Evolutionary conservation across 257 asterid genomes (phyloP).

Genomic region (Nicotiana tomentosiformis): DNA sequence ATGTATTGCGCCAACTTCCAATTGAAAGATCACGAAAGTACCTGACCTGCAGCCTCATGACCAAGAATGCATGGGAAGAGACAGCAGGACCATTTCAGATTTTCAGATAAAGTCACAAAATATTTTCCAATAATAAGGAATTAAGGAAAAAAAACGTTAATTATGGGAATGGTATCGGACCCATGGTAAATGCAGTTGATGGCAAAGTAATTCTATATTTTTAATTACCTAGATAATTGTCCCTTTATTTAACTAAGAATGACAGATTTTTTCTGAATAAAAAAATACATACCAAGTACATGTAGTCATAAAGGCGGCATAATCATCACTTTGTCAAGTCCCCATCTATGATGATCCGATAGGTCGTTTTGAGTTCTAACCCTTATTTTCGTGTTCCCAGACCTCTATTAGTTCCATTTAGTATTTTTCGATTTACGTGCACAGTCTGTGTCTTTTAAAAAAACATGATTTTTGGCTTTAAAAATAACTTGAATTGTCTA

Average conservation of each 20-base stretch:
- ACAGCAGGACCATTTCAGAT: constrained; percentile 28
- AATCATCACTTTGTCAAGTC: constrained; percentile 20
- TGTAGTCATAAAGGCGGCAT: constrained; percentile 45
- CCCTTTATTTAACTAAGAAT: not conserved
- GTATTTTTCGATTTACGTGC: no score
- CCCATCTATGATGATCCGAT: constrained; percentile 12
- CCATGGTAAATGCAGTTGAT: constrained; percentile 28
- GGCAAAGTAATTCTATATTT: constrained; percentile 29
- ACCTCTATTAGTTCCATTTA: no score
- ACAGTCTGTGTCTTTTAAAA: no score
- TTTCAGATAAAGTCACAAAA: constrained; percentile 4
- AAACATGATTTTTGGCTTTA: no score
- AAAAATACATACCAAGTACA: constrained; percentile 28
- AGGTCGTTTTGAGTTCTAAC: no score
- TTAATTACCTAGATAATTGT: constrained; percentile 28
- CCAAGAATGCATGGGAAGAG: no score
- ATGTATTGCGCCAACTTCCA: not conserved
- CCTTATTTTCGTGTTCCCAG: no score
- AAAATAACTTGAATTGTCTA: no score
- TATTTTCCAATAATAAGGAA: not conserved
- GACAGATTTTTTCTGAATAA: no score
- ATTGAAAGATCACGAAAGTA: no score
- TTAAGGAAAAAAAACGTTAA: not conserved
- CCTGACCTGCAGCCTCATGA: no score
- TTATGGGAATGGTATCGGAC: constrained; percentile 21